Conservation (phyloP, 192 early-diverging fungal genomes). For the Coemansia reversa region DNA sequence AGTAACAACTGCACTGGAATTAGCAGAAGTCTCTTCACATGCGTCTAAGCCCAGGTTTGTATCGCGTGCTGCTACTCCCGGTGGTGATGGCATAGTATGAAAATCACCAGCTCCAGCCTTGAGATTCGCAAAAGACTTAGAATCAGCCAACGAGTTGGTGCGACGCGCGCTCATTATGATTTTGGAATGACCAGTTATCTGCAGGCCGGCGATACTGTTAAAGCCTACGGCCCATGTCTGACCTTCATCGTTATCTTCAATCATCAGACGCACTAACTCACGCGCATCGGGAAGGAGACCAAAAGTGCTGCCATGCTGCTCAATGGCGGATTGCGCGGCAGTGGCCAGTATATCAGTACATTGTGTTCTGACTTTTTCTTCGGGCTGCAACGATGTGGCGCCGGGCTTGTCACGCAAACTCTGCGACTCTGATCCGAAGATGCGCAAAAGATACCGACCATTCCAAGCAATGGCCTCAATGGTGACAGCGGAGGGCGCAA, state of each 20-base stretch:
- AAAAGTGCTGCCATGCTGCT: slow-evolving; percentile 54
- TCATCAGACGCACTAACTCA: slow-evolving; percentile 50
- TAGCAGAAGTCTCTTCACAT: slow-evolving; percentile 9
- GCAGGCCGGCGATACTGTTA: slow-evolving; percentile 46
- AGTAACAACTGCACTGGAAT: slow-evolving; percentile 7
- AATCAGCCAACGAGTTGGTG: slow-evolving; percentile 18
- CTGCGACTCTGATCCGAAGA: slow-evolving; percentile 41
- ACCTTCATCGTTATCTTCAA: slow-evolving; percentile 52
- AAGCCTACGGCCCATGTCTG: slow-evolving; percentile 47
- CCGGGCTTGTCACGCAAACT: slow-evolving; percentile 44
- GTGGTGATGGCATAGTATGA: slow-evolving; percentile 6
- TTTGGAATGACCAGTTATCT: slow-evolving; percentile 47
- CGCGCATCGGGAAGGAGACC: slow-evolving; percentile 46
- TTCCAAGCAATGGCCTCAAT: slow-evolving; percentile 55
- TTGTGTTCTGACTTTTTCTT: slow-evolving; percentile 29
- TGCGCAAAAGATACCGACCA: slow-evolving; percentile 46
- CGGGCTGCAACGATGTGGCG: slow-evolving; percentile 31
- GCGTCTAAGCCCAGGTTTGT: slow-evolving; percentile 11
- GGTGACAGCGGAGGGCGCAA: slow-evolving; percentile 37
- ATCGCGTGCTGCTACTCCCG: not conserved
- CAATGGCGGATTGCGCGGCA: slow-evolving; percentile 47
- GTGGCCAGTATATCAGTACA: slow-evolving; percentile 53
- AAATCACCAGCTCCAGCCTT: slow-evolving; percentile 1
- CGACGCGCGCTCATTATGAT: slow-evolving; percentile 48
- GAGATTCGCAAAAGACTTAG: slow-evolving; percentile 21